A percentile compares a stretch with the other conserved stretches of the same genome.
phyloP scores from a whole-genome alignment of 2,329 filamentous ascomycete genomes.

The Hypoxylon sp. region DNA sequence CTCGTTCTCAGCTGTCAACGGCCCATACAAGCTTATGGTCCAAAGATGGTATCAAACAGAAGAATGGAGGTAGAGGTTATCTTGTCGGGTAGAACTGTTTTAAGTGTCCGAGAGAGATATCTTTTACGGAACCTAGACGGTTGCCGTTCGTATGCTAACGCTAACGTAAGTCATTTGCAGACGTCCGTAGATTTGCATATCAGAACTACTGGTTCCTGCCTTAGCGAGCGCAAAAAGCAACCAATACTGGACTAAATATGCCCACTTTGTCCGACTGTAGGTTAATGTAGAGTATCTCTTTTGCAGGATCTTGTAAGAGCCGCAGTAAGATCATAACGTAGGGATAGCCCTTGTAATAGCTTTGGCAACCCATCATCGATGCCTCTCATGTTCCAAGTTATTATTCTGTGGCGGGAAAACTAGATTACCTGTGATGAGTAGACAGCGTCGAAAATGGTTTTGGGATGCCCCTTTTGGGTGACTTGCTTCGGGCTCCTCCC shows the following conservation, averaged over 20 bases:
- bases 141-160: slow-evolving; percentile 18
- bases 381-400: slow-evolving; percentile 17
- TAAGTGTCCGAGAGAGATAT: slow-evolving; percentile 16
- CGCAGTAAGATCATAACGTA: slow-evolving; percentile 36
- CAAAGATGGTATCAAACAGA: slow-evolving; percentile 34
- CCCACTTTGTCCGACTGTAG: slow-evolving; percentile 12
- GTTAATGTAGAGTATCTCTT: slow-evolving; percentile 19
- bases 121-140: neutral
- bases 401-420: slow-evolving; percentile 28
- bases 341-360: slow-evolving; percentile 38
- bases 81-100: slow-evolving; percentile 11
- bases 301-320: slow-evolving; percentile 38
- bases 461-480: slow-evolving; percentile 46
- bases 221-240: slow-evolving; percentile 12
- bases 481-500: slow-evolving; percentile 52
- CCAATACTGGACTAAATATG: slow-evolving; percentile 16
- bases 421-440: slow-evolving; percentile 36
- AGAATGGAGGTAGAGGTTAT: slow-evolving; percentile 18
- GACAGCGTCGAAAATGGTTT: slow-evolving; percentile 38
- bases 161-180: slow-evolving; percentile 26
- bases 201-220: slow-evolving; percentile 13
- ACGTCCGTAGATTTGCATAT: slow-evolving; percentile 26
- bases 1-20: slow-evolving; percentile 35
- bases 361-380: slow-evolving; percentile 29
- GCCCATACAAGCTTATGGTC: slow-evolving; percentile 21